These are phyloP conservation scores for Podospora pseudopauciseta DNA, from an alignment of 495 filamentous ascomycete genomes.

Conservation along the genomic window DNA sequence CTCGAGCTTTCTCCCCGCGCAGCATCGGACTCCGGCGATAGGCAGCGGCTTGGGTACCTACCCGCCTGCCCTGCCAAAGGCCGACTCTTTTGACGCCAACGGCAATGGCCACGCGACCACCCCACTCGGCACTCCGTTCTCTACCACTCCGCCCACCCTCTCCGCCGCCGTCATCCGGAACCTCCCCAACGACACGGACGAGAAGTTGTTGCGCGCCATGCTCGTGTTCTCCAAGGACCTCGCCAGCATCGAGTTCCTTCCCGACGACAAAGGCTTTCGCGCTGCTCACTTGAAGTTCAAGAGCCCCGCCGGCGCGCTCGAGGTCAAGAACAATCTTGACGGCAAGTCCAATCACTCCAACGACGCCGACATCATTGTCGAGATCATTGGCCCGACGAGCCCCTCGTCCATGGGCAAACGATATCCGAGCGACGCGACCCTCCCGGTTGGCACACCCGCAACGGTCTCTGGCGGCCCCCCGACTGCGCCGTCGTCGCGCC, in stretches of 20 bases:
- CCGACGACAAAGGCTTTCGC: slow-evolving; percentile 67
- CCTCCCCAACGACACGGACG: slow-evolving; percentile 67
- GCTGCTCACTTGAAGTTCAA: slow-evolving; percentile 75
- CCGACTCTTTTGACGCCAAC: slow-evolving; percentile 41
- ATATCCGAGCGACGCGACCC: slow-evolving; percentile 37
- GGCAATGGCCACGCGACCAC: slow-evolving; percentile 48
- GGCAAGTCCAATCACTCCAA: slow-evolving; percentile 75
- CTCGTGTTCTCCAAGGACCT: slow-evolving; percentile 82
- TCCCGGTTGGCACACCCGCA: slow-evolving; percentile 28
- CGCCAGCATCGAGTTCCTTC: slow-evolving; percentile 67
- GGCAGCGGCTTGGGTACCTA: slow-evolving; percentile 35
- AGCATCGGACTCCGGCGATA: slow-evolving; percentile 30
- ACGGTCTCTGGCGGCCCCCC: slow-evolving; percentile 48
- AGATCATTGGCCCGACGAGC: slow-evolving; percentile 54
- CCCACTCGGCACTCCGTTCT: slow-evolving; percentile 53
- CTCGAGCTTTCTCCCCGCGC: slow-evolving; percentile 35
- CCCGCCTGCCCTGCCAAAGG: slow-evolving; percentile 35
- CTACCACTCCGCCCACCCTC: slow-evolving; percentile 30
- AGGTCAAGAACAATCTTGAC: slow-evolving; percentile 71
- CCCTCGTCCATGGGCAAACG: slow-evolving; percentile 36
- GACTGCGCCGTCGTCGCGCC: slow-evolving; percentile 56
- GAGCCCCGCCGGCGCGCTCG: slow-evolving; percentile 65
- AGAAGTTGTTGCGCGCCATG: slow-evolving; percentile 74
- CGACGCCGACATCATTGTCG: slow-evolving; percentile 75
- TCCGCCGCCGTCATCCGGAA: slow-evolving; percentile 63